Evolutionary conservation across 345 rosid genomes (phyloP).

Genomic region (Eutrema yunnanense): DNA sequence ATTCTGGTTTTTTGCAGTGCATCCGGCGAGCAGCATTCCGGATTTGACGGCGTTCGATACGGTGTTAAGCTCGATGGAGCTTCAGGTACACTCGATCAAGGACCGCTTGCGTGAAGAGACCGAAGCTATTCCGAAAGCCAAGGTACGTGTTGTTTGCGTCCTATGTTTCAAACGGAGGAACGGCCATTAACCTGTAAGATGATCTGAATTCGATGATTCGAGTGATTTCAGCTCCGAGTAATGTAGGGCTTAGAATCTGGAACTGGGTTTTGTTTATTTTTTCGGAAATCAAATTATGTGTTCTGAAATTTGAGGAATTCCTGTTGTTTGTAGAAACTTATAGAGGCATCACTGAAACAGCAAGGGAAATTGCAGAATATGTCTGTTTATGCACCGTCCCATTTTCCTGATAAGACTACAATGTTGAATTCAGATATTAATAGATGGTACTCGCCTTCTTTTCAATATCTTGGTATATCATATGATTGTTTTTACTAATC

Average conservation of each 20-base stretch:
- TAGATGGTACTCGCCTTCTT: slow-evolving; percentile 34
- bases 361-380: slow-evolving; percentile 68
- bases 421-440: slow-evolving; percentile 38
- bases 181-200: no score
- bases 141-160: slow-evolving; percentile 28
- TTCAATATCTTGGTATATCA: not conserved
- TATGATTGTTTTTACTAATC: not conserved
- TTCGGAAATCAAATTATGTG: not conserved
- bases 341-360: slow-evolving; percentile 62
- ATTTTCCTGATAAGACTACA: slow-evolving; percentile 39
- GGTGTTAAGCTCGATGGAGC: slow-evolving; percentile 74
- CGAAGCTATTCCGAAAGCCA: slow-evolving; percentile 80
- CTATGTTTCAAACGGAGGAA: not conserved
- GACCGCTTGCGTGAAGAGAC: slow-evolving; percentile 69
- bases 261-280: not conserved
- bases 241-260: not conserved
- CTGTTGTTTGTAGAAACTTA: slow-evolving; percentile 51
- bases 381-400: slow-evolving; percentile 46
- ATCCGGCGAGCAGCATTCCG: slow-evolving; percentile 58
- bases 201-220: not conserved
- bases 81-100: slow-evolving; percentile 72
- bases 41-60: slow-evolving; percentile 68
- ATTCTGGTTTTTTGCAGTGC: slow-evolving; percentile 40
- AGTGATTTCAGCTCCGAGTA: not conserved
- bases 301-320: not conserved